Percentiles rank a stretch among this genome's conserved stretches.
Conservation (phyloP, 805 yeast genomes). For the Pichia cabralensis region DNA sequence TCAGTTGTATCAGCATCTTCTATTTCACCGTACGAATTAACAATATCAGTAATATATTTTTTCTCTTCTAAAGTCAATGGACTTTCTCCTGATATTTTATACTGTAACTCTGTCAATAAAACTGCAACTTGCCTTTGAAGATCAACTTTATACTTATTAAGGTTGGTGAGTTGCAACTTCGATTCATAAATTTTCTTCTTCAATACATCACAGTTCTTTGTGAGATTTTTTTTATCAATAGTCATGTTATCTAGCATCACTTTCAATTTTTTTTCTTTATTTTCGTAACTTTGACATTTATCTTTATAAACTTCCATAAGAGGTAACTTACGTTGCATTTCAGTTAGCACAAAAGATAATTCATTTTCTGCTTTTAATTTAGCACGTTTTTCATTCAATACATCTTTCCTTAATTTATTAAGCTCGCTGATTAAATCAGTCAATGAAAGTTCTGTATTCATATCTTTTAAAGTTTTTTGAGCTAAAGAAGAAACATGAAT, state of each 20-base stretch:
- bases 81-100: constrained; percentile 43
- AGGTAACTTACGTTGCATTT: constrained; percentile 73
- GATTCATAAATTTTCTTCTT: constrained; percentile 30
- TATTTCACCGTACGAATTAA: constrained; percentile 21
- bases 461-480: constrained; percentile 36
- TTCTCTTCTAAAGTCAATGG: constrained; percentile 61
- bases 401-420: constrained; percentile 51
- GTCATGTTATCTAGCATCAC: constrained; percentile 44
- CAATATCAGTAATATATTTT: constrained; percentile 48
- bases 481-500: constrained; percentile 32
- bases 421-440: constrained; percentile 59
- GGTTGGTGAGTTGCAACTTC: constrained; percentile 35
- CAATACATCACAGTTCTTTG: constrained; percentile 15
- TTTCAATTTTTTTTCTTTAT: constrained; percentile 45
- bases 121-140: constrained; percentile 76
- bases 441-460: constrained; percentile 42
- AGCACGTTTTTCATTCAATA: constrained; percentile 59
- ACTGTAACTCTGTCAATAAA: constrained; percentile 54
- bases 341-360: constrained; percentile 60
- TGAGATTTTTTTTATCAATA: constrained; percentile 28
- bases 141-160: constrained; percentile 56
- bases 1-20: constrained; percentile 36
- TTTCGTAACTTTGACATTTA: constrained; percentile 45
- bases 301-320: constrained; percentile 56
- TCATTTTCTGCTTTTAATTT: constrained; percentile 63